These are phyloP conservation scores for Podaxis sp. DNA, from an alignment of 768 basidiomycete genomes.

Conservation along the genomic window DNA sequence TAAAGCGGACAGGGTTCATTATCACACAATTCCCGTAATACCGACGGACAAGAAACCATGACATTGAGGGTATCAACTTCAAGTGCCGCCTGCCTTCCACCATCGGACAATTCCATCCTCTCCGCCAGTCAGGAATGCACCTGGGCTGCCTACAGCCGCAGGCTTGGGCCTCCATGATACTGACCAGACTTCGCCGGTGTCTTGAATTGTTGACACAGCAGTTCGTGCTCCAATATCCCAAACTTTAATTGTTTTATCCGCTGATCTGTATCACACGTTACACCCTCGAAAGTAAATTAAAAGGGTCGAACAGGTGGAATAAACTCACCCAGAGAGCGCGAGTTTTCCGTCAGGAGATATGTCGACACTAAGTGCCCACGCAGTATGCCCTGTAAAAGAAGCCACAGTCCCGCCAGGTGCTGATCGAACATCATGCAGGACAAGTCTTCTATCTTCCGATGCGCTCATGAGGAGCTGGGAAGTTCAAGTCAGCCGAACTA, in stretches of 20 bases:
- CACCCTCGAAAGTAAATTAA: not conserved
- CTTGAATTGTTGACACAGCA: slow-evolving; percentile 75
- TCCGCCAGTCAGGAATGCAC: slow-evolving; percentile 73
- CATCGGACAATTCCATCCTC: slow-evolving; percentile 74
- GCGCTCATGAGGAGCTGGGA: slow-evolving; percentile 80
- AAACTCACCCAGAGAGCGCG: slow-evolving; percentile 73
- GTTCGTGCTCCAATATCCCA: slow-evolving; percentile 81
- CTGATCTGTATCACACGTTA: slow-evolving; percentile 23
- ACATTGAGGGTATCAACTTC: slow-evolving; percentile 16
- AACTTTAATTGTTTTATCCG: slow-evolving; percentile 83
- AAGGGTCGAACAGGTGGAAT: not conserved
- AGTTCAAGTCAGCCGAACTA: not conserved
- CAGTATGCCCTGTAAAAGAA: slow-evolving; percentile 83
- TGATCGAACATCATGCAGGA: slow-evolving; percentile 87
- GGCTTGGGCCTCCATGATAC: slow-evolving; percentile 77
- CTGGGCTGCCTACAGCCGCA: slow-evolving; percentile 51
- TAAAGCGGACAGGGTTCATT: not conserved
- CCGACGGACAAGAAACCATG: not conserved
- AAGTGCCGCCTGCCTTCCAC: slow-evolving; percentile 72
- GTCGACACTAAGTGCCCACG: slow-evolving; percentile 86
- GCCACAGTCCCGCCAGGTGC: slow-evolving; percentile 80
- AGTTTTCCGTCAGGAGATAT: slow-evolving; percentile 81
- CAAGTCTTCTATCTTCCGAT: slow-evolving; percentile 90
- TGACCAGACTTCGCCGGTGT: slow-evolving; percentile 81
- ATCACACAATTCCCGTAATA: slow-evolving; percentile 1